Evolutionary conservation across 1,284 basidiomycete genomes (phyloP).

Genomic region (Mycena citricolor): DNA sequence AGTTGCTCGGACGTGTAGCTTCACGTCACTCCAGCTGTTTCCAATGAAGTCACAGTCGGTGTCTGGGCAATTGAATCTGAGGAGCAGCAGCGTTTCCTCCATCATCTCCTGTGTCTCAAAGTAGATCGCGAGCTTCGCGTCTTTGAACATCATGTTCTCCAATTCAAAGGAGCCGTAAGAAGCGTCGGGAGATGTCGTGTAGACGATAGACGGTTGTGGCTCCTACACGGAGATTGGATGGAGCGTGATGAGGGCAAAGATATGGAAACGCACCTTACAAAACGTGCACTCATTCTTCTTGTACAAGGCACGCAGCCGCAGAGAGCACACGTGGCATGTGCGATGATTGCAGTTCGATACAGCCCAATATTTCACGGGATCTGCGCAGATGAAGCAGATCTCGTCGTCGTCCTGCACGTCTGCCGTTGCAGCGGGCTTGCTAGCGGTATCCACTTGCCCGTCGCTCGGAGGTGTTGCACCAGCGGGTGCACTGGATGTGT

Average conservation of each 20-base stretch:
- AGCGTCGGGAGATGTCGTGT: constrained; percentile 71
- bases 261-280: constrained; percentile 75
- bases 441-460: too few species aligned
- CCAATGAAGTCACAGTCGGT: constrained; percentile 80
- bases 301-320: constrained; percentile 91
- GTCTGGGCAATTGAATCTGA: constrained; percentile 88
- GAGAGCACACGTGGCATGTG: constrained; percentile 90
- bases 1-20: constrained; percentile 71
- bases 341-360: constrained; percentile 90
- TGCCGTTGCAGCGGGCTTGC: constrained; percentile 8
- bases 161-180: constrained; percentile 63
- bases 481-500: neutral
- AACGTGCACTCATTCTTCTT: constrained; percentile 94
- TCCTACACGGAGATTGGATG: constrained; percentile 46
- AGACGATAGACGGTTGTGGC: constrained; percentile 78
- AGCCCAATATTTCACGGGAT: constrained; percentile 89
- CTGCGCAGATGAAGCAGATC: constrained; percentile 94
- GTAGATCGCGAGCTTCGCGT: constrained; percentile 75
- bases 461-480: too few species aligned
- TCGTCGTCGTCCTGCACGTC: constrained; percentile 36
- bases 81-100: constrained; percentile 89
- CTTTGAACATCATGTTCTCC: constrained; percentile 63
- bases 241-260: neutral
- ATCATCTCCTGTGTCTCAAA: constrained; percentile 95
- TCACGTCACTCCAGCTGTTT: constrained; percentile 87